A percentile compares a stretch with the other conserved stretches of the same genome.
These are phyloP conservation scores for Raffaelea ambrosiae DNA, from an alignment of 2,329 filamentous ascomycete species.

Conservation along the genomic window DNA sequence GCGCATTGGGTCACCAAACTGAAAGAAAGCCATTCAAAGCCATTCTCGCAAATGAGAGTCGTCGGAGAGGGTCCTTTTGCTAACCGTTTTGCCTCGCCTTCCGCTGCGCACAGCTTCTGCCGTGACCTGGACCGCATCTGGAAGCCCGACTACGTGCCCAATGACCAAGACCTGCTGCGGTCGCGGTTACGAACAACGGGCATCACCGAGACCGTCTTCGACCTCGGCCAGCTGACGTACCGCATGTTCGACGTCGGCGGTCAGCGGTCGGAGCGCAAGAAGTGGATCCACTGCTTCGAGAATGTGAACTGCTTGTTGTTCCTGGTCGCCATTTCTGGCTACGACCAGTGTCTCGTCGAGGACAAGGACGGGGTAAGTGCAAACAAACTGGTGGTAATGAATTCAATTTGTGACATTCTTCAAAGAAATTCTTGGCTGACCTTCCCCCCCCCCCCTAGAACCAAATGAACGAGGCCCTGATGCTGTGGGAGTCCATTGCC, in stretches of 20 bases:
- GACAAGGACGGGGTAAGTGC: constrained; percentile 82
- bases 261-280: constrained; percentile 87
- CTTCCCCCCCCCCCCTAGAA: too few species aligned
- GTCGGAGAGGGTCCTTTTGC: too few species aligned
- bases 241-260: constrained; percentile 96
- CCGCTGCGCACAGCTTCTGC: constrained; percentile 59
- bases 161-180: constrained; percentile 88
- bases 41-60: too few species aligned
- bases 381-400: neutral
- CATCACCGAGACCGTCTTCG: constrained; percentile 92
- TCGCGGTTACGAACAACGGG: constrained; percentile 87
- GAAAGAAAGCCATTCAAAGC: too few species aligned
- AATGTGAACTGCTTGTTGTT: constrained; percentile 90
- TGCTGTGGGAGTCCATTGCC: constrained; percentile 79
- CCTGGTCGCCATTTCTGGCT: constrained; percentile 89
- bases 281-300: constrained; percentile 96
- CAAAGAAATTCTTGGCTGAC: constrained; percentile 20
- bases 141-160: constrained; percentile 71
- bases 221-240: constrained; percentile 85
- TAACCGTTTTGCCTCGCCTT: neutral
- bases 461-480: constrained; percentile 84
- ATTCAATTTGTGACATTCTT: neutral
- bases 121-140: constrained; percentile 68
- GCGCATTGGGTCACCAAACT: too few species aligned
- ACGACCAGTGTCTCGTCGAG: constrained; percentile 92